phyloP scores from a whole-genome alignment of 345 rosid species.

The Nasturtium officinale region DNA sequence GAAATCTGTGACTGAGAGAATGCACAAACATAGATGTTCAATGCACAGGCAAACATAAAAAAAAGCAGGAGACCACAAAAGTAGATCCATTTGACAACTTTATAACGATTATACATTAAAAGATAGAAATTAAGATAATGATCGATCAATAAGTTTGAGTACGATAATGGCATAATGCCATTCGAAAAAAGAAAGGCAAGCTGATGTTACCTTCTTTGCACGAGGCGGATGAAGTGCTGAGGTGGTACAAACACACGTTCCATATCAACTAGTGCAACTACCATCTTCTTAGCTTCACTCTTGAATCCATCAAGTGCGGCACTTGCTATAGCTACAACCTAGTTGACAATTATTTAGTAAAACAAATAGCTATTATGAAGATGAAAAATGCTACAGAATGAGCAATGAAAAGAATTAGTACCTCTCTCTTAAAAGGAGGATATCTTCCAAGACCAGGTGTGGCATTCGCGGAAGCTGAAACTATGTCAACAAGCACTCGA shows the following conservation, averaged over 20 bases:
- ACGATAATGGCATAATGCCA: too few relatives aligned
- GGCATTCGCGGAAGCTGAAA: conserved; percentile 72
- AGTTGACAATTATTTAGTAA: conserved; percentile 13
- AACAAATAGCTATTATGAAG: not conserved
- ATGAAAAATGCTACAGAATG: conserved; percentile 5
- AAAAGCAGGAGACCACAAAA: conserved; percentile 3
- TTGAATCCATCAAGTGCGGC: conserved; percentile 76
- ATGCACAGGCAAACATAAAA: not conserved
- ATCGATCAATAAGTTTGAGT: not conserved
- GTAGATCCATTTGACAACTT: conserved; percentile 8
- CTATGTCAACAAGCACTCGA: conserved; percentile 71
- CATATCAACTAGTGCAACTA: conserved; percentile 81
- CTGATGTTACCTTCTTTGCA: conserved; percentile 66
- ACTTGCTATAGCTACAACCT: conserved; percentile 80
- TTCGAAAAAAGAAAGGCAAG: conserved; percentile 18
- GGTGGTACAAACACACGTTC: conserved; percentile 88
- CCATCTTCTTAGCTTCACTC: conserved; percentile 80
- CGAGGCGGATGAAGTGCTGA: conserved; percentile 80
- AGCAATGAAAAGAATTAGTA: conserved; percentile 31
- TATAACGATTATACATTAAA: not conserved
- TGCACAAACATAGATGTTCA: conserved; percentile 1
- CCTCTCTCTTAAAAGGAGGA: conserved; percentile 91
- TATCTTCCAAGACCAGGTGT: conserved; percentile 88
- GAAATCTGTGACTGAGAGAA: not conserved
- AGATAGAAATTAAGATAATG: not conserved